These are phyloP conservation scores for Scorias spongiosa DNA, from an alignment of 2,329 filamentous ascomycete species.

Conservation along the genomic window DNA sequence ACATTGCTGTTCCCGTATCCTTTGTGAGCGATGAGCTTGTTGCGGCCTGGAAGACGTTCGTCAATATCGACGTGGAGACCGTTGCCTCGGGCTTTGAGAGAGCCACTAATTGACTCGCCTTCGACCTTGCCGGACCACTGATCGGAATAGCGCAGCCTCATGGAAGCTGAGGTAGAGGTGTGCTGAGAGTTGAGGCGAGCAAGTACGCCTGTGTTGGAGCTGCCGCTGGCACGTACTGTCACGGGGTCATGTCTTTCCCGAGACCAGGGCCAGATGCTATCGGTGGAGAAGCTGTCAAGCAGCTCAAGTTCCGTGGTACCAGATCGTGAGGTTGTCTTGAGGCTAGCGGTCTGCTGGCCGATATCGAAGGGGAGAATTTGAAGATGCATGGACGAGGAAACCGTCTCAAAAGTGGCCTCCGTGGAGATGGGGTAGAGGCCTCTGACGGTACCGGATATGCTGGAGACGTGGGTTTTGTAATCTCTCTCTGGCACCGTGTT, in stretches of 20 bases:
- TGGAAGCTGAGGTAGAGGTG: slow-evolving; percentile 16
- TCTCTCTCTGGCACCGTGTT: slow-evolving; percentile 25
- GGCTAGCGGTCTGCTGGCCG: slow-evolving; percentile 7
- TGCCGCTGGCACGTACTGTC: not conserved
- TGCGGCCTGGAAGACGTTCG: slow-evolving; percentile 13
- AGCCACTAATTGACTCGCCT: slow-evolving; percentile 23
- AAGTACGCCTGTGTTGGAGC: slow-evolving; percentile 14
- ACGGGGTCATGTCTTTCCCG: slow-evolving; percentile 7
- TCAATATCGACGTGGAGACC: slow-evolving; percentile 20
- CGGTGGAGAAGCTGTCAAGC: slow-evolving; percentile 16
- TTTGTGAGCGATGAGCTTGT: slow-evolving; percentile 25
- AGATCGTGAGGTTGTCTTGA: slow-evolving; percentile 21
- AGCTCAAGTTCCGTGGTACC: slow-evolving; percentile 22
- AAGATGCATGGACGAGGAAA: slow-evolving; percentile 23
- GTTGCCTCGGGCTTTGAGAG: slow-evolving; percentile 23
- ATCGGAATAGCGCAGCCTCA: slow-evolving; percentile 25
- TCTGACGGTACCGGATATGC: slow-evolving; percentile 22
- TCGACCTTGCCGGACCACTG: slow-evolving; percentile 28
- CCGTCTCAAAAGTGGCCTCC: slow-evolving; percentile 20
- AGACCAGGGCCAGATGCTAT: not conserved
- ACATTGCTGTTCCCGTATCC: slow-evolving; percentile 21
- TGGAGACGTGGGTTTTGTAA: slow-evolving; percentile 25
- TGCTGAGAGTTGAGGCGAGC: slow-evolving; percentile 20
- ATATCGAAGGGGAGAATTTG: slow-evolving; percentile 23
- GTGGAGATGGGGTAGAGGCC: slow-evolving; percentile 28